Percentiles rank a stretch among this genome's conserved stretches.
Conservation (phyloP, 371 early-diverging fungal genomes). For the Zopfochytrium polystomum region DNA sequence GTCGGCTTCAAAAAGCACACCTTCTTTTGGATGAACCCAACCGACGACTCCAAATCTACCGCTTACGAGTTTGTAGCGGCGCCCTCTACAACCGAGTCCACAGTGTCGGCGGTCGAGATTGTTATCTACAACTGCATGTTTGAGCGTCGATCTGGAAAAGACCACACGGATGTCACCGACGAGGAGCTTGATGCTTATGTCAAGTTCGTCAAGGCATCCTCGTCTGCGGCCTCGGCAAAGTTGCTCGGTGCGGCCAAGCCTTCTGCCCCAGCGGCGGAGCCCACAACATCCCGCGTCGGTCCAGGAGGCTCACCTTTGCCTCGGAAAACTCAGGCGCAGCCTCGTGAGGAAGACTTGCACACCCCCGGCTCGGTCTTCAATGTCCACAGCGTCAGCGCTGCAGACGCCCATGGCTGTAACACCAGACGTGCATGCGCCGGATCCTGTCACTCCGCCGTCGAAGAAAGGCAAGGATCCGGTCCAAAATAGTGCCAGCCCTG, state of each 20-base stretch:
- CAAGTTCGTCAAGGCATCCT: conserved; percentile 23
- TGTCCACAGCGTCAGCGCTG: no score
- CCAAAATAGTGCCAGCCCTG: no score
- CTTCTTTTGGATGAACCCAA: conserved; percentile 18
- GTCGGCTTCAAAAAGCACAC: conserved; percentile 18
- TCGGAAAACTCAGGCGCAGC: no score
- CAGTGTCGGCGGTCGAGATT: conserved; percentile 55
- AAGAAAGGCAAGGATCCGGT: no score
- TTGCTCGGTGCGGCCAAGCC: neutral
- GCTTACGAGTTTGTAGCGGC: conserved; percentile 48
- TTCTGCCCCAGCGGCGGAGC: no score
- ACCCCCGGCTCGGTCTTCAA: no score
- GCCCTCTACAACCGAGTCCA: conserved; percentile 31
- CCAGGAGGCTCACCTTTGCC: no score
- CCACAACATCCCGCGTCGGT: no score
- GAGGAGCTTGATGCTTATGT: conserved; percentile 55
- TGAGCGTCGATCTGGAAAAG: conserved; percentile 52
- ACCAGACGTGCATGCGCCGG: no score
- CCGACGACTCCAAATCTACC: conserved; percentile 23
- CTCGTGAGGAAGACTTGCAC: no score
- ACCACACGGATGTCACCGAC: conserved; percentile 56
- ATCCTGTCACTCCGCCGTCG: no score
- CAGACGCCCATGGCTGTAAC: no score
- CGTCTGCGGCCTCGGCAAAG: conserved; percentile 14
- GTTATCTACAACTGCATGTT: conserved; percentile 66